Conservation (phyloP, 495 filamentous ascomycete species). For the Corynascus novoguineensis region DNA sequence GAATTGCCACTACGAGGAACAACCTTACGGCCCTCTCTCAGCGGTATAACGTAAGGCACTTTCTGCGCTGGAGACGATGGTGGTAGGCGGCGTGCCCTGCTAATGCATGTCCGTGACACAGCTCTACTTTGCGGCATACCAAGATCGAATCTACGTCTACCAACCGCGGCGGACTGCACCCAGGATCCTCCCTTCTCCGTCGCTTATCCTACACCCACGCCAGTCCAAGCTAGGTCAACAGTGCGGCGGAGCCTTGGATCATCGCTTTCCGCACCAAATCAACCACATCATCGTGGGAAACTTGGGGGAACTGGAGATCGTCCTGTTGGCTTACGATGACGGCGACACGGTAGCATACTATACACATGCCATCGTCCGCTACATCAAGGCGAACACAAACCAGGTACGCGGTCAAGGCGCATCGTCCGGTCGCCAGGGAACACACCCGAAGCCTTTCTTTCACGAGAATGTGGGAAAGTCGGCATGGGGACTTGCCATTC, state of each 20-base stretch:
- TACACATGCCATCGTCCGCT: conserved; percentile 43
- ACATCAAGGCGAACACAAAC: conserved; percentile 11
- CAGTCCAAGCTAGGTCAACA: conserved; percentile 37
- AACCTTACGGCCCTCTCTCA: conserved; percentile 50
- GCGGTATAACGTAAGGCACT: conserved; percentile 36
- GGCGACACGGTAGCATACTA: conserved; percentile 84
- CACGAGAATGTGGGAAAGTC: conserved; percentile 66
- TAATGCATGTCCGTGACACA: conserved; percentile 14
- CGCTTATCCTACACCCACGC: conserved; percentile 61
- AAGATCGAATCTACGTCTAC: conserved; percentile 66
- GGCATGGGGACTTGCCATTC: conserved; percentile 88
- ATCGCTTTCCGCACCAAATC: conserved; percentile 57
- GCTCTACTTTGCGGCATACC: conserved; percentile 74
- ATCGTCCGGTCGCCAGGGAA: neutral
- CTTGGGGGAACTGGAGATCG: conserved; percentile 72
- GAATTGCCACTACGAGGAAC: conserved; percentile 34
- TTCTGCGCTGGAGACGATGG: neutral
- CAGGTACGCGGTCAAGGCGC: neutral
- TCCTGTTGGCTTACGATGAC: conserved; percentile 75
- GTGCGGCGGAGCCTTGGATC: conserved; percentile 54
- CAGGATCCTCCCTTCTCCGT: conserved; percentile 52
- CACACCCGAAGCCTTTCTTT: conserved; percentile 53
- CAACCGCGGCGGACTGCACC: conserved; percentile 56
- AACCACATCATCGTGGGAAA: conserved; percentile 76
- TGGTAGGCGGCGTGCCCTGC: conserved; percentile 1